These are phyloP conservation scores for Aspergillus heteromorphus DNA, from an alignment of 495 filamentous ascomycete genomes.

Conservation along the genomic window DNA sequence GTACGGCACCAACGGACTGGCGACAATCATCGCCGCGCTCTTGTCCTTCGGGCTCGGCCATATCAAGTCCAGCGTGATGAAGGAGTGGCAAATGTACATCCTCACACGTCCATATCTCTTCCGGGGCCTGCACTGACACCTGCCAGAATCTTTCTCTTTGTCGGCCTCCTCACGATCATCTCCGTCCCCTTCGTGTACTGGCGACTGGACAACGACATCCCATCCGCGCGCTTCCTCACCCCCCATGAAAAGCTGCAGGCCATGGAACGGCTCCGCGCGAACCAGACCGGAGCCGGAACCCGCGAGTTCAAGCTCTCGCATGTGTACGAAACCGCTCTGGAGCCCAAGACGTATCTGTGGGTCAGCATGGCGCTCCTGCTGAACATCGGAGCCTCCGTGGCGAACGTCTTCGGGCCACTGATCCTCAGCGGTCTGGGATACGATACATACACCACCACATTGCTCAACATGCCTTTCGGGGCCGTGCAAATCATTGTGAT, in stretches of 20 bases:
- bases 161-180: conserved; percentile 44
- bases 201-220: conserved; percentile 43
- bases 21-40: conserved; percentile 43
- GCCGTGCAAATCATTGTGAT: conserved; percentile 42
- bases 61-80: conserved; percentile 44
- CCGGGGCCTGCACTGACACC: no score
- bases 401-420: conserved; percentile 55
- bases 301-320: conserved; percentile 45
- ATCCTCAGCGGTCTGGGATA: conserved; percentile 58
- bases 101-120: neutral
- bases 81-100: conserved; percentile 57
- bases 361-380: conserved; percentile 50
- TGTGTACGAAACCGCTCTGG: conserved; percentile 39
- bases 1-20: conserved; percentile 46
- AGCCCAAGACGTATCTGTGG: conserved; percentile 47
- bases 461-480: conserved; percentile 49
- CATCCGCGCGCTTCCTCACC: conserved; percentile 54
- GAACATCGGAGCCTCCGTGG: conserved; percentile 57
- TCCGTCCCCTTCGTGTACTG: conserved; percentile 40
- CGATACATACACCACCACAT: conserved; percentile 48
- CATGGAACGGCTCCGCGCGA: conserved; percentile 55
- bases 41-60: conserved; percentile 49
- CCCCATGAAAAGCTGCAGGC: conserved; percentile 54
- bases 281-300: conserved; percentile 54
- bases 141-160: conserved; percentile 40